Evolutionary conservation across 345 rosid genomes (phyloP), one percentile per base, ranked within the genome.

Genomic region (Isatis tinctoria): DNA sequence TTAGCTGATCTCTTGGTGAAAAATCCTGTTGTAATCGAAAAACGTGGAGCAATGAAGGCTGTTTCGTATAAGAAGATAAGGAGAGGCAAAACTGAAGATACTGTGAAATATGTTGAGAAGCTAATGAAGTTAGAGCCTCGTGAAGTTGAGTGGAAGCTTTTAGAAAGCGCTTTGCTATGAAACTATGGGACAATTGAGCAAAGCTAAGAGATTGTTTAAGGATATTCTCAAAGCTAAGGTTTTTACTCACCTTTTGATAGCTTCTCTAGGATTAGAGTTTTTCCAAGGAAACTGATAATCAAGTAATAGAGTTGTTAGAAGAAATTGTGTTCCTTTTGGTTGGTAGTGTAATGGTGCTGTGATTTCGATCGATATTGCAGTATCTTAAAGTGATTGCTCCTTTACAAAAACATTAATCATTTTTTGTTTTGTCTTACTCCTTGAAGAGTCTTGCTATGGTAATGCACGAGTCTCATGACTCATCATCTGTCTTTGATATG

Each of bases 71-170:
- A 71, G 79, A 94, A 89, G 85, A 89, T 88, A 91, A 94, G 94
- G 82, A 86, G 80, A 65, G 91, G 96, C 11, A 82, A 77, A 77
- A 75, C 73, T 59, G 74, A 82, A 75, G 91, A 86, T 64, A 95
- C 97, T 69, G 79, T 88, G 65, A 76, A 79, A 39, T 88, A 67
- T 70, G 88, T 91, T 70, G 84, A 86, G 82, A 87, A 78, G 73
- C 76, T 94, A 71, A 84, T 86, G 51, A 82, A 82, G 17, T 74
- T 83, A 17, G 91, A 87, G 77, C 95, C 93, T 13, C 40, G 76
- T 49, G 96, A 89, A 73, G 87, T 88, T 8, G 98, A 94, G 53
- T 94, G 96, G 98, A 94, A 86, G 87, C 90, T 94, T 44, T 69
- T 94, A 70, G 83, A n/a, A 88, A 83, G 97, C 96, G 18, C 84